Evolutionary conservation across 305 asterid species (phyloP).

Genomic region (Fraxinus velutina): DNA sequence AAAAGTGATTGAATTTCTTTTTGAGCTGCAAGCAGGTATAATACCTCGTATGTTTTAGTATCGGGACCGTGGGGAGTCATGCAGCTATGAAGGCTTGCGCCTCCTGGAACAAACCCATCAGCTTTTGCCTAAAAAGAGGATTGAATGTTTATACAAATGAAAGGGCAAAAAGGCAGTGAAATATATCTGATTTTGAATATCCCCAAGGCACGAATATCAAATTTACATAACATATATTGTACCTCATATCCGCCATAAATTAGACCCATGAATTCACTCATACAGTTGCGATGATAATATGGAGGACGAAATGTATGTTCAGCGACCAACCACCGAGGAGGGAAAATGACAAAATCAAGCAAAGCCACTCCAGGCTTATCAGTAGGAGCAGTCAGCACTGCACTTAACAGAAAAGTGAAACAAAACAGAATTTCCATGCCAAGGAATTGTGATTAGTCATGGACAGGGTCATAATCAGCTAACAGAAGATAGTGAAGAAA

Average conservation of each 20-base stretch:
- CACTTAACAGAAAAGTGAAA: conserved; percentile 25
- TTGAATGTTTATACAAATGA: conserved; percentile 4
- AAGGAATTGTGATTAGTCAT: not conserved
- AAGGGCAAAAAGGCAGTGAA: not conserved
- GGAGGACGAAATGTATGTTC: conserved; percentile 98
- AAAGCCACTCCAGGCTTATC: conserved; percentile 86
- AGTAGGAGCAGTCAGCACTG: conserved; percentile 95
- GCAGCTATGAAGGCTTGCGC: conserved; percentile 97
- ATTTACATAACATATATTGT: conserved; percentile 1
- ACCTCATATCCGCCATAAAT: conserved; percentile 92
- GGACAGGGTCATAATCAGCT: not conserved
- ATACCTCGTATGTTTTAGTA: conserved; percentile 87
- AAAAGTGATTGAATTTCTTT: not conserved
- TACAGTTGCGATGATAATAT: conserved; percentile 93
- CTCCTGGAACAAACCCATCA: conserved; percentile 93
- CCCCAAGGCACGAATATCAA: not conserved
- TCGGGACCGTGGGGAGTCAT: conserved; percentile 99
- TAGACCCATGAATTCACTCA: conserved; percentile 97
- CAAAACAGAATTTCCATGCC: not conserved
- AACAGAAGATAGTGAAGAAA: not conserved
- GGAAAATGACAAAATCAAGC: conserved; percentile 95
- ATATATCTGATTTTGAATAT: not conserved
- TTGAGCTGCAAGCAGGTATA: not conserved
- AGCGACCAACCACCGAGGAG: conserved; percentile 95
- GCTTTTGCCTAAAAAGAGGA: conserved; percentile 79